phyloP scores from a whole-genome alignment of 1,284 basidiomycete species.

The Ceratorhiza oryzae-sativae region DNA sequence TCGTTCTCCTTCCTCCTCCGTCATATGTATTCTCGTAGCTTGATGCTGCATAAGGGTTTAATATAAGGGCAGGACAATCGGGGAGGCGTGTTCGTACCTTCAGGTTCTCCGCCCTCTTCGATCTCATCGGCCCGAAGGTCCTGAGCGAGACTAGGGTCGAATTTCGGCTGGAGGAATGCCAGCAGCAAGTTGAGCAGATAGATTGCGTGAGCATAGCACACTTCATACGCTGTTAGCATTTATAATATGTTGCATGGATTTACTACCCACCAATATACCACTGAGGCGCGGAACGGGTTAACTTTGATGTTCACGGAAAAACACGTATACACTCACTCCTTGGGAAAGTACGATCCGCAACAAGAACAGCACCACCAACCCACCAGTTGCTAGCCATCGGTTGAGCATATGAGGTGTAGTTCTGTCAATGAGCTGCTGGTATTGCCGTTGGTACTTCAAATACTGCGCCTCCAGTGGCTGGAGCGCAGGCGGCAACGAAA shows the following conservation, averaged over 20 bases:
- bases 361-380: constrained; percentile 78
- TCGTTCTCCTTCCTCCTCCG: constrained; percentile 36
- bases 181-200: constrained; percentile 91
- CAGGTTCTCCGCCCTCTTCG: constrained; percentile 82
- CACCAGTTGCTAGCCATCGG: constrained; percentile 86
- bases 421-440: constrained; percentile 87
- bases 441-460: constrained; percentile 57
- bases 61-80: constrained; percentile 44
- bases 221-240: constrained; percentile 51
- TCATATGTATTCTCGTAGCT: constrained; percentile 32
- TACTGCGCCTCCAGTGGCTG: constrained; percentile 41
- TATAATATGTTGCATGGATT: background rate
- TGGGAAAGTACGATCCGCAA: constrained; percentile 88
- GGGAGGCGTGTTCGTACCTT: constrained; percentile 55
- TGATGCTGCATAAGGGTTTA: constrained; percentile 17
- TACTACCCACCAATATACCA: constrained; percentile 86
- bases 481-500: constrained; percentile 38
- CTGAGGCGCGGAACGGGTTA: constrained; percentile 52
- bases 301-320: constrained; percentile 33
- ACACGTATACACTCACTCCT: constrained; percentile 68
- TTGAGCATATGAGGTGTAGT: constrained; percentile 89
- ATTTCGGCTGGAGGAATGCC: constrained; percentile 90
- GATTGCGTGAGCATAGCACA: constrained; percentile 86
- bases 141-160: constrained; percentile 93
- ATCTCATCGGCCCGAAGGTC: constrained; percentile 95